Conservation (phyloP, 2,329 filamentous ascomycete species). For the Scortechinia acanthostroma region DNA sequence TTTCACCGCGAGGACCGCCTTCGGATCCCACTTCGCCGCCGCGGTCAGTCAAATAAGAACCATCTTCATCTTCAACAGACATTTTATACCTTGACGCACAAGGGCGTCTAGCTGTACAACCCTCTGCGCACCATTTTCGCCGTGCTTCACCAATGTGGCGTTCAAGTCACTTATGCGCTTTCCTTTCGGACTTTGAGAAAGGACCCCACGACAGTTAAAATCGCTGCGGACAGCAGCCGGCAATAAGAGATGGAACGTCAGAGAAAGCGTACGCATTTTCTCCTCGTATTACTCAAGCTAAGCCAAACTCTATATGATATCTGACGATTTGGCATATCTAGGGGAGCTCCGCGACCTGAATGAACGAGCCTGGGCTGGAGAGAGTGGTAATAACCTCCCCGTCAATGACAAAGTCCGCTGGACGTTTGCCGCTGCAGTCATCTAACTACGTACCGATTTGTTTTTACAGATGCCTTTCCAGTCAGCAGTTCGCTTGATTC, state of each 20-base stretch:
- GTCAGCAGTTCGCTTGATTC: conserved; percentile 80
- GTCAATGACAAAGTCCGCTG: neutral
- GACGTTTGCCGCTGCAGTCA: conserved; percentile 2
- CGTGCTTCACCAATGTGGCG: conserved; percentile 21
- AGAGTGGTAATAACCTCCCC: conserved; percentile 53
- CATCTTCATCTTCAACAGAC: too few species aligned
- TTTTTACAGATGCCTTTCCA: conserved; percentile 62
- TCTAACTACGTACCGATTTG: conserved; percentile 8
- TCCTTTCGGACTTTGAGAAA: conserved; percentile 22
- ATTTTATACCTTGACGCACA: neutral
- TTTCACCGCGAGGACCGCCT: too few species aligned
- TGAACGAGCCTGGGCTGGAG: conserved; percentile 78
- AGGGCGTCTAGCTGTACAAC: neutral
- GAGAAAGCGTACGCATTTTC: neutral
- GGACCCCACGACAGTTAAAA: conserved; percentile 20
- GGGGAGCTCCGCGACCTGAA: conserved; percentile 89
- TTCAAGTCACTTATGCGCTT: conserved; percentile 20
- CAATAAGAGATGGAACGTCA: neutral
- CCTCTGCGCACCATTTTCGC: neutral
- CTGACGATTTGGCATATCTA: conserved; percentile 25
- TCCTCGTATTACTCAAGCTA: too few species aligned
- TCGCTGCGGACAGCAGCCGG: conserved; percentile 3
- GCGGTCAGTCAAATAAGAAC: too few species aligned
- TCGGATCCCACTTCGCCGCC: too few species aligned
- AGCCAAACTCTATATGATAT: conserved; percentile 6